Conservation (phyloP, 768 basidiomycete genomes). For the Collybia nuda region DNA sequence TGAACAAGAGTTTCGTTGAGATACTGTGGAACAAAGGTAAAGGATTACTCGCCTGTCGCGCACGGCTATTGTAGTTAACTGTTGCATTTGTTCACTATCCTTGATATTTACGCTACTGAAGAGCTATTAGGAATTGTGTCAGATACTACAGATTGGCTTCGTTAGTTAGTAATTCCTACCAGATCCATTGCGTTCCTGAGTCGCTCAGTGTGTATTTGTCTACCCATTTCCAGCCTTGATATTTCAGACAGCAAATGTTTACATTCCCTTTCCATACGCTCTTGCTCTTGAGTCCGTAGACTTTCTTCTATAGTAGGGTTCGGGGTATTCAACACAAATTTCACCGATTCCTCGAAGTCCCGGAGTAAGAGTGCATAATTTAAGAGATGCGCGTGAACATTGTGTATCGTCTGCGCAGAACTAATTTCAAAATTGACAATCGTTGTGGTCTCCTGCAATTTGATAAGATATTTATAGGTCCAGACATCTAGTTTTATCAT, state of each 20-base stretch:
- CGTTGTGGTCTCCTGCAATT: slow-evolving; percentile 45
- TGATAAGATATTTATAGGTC: too few species aligned
- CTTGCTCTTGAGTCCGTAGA: background rate
- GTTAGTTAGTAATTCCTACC: slow-evolving; percentile 21
- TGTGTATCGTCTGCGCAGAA: slow-evolving; percentile 55
- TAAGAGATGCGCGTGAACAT: slow-evolving; percentile 59
- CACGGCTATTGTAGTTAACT: slow-evolving; percentile 47
- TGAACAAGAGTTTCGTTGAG: slow-evolving; percentile 1
- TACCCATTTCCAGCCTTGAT: slow-evolving; percentile 35
- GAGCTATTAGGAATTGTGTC: slow-evolving; percentile 30
- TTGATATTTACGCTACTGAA: slow-evolving; percentile 58
- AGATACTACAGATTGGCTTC: background rate
- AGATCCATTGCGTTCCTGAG: slow-evolving; percentile 46
- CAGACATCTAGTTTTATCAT: too few species aligned
- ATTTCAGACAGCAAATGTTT: slow-evolving; percentile 41
- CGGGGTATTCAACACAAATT: slow-evolving; percentile 44
- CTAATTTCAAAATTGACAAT: slow-evolving; percentile 39
- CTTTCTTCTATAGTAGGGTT: slow-evolving; percentile 24
- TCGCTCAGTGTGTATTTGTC: slow-evolving; percentile 33
- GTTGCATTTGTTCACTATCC: slow-evolving; percentile 51
- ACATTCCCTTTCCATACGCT: slow-evolving; percentile 35
- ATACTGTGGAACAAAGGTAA: too few species aligned
- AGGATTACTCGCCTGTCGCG: slow-evolving; percentile 35
- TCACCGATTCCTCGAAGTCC: slow-evolving; percentile 52
- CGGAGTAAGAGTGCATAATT: slow-evolving; percentile 56